These are phyloP conservation scores for Aegle marmelos DNA, from an alignment of 345 rosid species.

Conservation along the genomic window DNA sequence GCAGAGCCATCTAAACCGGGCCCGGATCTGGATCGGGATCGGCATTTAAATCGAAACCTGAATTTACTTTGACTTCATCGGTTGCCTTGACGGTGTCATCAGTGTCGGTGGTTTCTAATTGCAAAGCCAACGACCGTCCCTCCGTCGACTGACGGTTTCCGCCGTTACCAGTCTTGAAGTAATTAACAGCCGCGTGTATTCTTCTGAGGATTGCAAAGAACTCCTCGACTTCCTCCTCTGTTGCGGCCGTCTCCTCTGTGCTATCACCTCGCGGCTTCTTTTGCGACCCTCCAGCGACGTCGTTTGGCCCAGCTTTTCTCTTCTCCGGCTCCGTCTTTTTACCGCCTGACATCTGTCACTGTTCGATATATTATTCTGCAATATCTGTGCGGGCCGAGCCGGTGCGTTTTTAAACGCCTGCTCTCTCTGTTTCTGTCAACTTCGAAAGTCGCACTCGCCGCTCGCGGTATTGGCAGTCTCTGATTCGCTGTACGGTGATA, in stretches of 20 bases:
- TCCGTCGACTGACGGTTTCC: neutral
- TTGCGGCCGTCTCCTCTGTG: neutral
- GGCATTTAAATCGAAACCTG: neutral
- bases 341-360: neutral
- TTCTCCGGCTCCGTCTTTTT: neutral
- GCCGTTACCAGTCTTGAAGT: neutral
- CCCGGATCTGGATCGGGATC: neutral
- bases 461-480: too few relatives aligned
- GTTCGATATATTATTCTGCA: neutral
- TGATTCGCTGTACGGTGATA: too few relatives aligned
- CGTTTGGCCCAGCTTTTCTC: neutral
- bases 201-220: conserved; percentile 2
- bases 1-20: neutral
- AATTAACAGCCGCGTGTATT: neutral
- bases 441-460: too few relatives aligned
- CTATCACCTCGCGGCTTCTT: neutral
- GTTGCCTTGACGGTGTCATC: neutral
- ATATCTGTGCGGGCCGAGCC: too few relatives aligned
- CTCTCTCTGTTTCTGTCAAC: too few relatives aligned
- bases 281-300: neutral
- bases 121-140: neutral
- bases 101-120: neutral
- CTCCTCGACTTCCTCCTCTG: conserved; percentile 12
- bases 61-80: neutral
- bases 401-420: too few relatives aligned